Evolutionary conservation across 331 rosid genomes (phyloP), one percentile per base, ranked within the genome.

Genomic region (Prunus yedoensis): DNA sequence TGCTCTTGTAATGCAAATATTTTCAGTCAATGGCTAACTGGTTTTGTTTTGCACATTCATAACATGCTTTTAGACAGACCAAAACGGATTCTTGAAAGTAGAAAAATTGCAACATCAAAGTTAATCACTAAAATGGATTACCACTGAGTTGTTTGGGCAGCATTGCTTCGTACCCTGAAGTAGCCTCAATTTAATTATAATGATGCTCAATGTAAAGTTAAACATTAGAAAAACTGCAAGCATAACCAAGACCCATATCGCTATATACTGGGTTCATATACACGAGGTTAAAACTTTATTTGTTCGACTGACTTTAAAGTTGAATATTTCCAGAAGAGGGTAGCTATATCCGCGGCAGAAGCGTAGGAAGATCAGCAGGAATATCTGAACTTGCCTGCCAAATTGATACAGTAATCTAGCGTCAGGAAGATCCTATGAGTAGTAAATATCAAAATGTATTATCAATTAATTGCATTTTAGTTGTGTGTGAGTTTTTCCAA

Each of bases 311-410:
- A 10, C 18, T 17, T 11, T 51, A 0, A 57, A 17, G 56, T 8
- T 38, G 25, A 54, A 32, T 32, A 28, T 71, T 67, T 21, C 64
- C 73, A 27, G 70, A 74, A 73, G 8, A 68, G 20, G 16, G 69
- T 46, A 71, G 63, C 84, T 86, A 90, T 38, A 83, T 88, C 84
- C 74, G 73, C 30, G 96, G 96, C 47, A 91, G 83, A 73, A 77
- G 90, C 41, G 94, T 90, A 45, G 91, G 83, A 46, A 74, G 90
- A 68, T 94, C 91, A 41, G 91, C 80, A 38, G 93, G 97, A 38
- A 87, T 79, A 79, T 91, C 96, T 3, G 79, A 78, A 85, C 91
- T 91, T 60, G 83, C 93, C 97, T 94, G 92, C 80, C 78, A 85
- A 35, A 73, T 57, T 35, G 75, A 70, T 54, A 73, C 64, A 65